Conservation (phyloP, 108 stramenopile genomes). For the Nannochloropsis granulata region DNA sequence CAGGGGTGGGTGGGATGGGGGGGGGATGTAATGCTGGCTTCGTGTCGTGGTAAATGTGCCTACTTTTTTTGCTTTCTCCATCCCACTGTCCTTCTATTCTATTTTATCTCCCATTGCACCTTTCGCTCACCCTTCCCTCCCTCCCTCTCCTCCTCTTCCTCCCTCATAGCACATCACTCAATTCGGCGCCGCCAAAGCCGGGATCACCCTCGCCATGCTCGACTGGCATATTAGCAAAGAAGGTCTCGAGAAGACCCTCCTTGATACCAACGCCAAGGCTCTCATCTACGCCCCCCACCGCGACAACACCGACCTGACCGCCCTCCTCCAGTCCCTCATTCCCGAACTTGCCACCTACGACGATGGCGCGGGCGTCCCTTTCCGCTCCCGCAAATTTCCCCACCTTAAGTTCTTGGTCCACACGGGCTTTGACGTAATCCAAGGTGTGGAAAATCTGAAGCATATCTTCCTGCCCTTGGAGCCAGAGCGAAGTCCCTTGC, state of each 20-base stretch:
- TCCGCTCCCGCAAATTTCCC: slow-evolving; percentile 17
- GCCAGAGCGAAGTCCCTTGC: neutral
- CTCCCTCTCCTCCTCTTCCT: neutral
- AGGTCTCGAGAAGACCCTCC: slow-evolving; percentile 12
- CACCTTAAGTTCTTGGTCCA: slow-evolving; percentile 10
- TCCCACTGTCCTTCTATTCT: too few species aligned
- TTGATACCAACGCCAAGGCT: slow-evolving; percentile 4
- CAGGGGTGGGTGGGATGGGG: too few species aligned
- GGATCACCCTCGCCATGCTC: slow-evolving; percentile 13
- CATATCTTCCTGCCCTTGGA: neutral
- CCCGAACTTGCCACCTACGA: slow-evolving; percentile 17
- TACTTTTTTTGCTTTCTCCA: too few species aligned
- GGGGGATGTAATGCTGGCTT: too few species aligned
- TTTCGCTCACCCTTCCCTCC: neutral
- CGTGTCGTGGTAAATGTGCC: too few species aligned
- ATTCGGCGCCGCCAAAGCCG: slow-evolving; percentile 18
- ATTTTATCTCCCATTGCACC: too few species aligned
- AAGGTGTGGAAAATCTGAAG: neutral
- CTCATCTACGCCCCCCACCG: neutral
- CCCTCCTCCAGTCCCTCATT: slow-evolving; percentile 9
- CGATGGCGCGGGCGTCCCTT: slow-evolving; percentile 18
- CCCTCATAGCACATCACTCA: slow-evolving; percentile 19
- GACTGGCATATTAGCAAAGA: slow-evolving; percentile 4
- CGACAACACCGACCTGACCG: slow-evolving; percentile 2
- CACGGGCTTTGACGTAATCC: slow-evolving; percentile 16